Evolutionary conservation across 495 filamentous ascomycete genomes (phyloP).

Genomic region (Darksidea phi): DNA sequence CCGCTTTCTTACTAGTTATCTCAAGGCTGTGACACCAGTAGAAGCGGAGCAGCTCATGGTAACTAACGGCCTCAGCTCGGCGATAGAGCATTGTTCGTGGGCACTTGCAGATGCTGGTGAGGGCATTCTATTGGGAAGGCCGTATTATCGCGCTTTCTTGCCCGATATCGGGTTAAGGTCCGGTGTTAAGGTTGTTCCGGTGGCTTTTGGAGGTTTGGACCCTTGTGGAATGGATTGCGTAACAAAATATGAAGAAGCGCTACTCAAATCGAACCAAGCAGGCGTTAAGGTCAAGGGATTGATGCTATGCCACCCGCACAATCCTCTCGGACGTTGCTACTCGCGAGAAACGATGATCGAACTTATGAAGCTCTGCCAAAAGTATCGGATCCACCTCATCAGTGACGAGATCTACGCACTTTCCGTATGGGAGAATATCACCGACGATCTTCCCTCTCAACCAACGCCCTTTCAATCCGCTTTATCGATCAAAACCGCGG

Average conservation of each 20-base stretch:
- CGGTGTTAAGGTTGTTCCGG: slow-evolving; percentile 23
- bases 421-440: slow-evolving; percentile 45
- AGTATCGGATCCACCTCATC: slow-evolving; percentile 57
- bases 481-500: slow-evolving; percentile 49
- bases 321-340: slow-evolving; percentile 61
- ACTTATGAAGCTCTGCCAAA: slow-evolving; percentile 54
- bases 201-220: slow-evolving; percentile 25
- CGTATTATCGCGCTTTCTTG: slow-evolving; percentile 33
- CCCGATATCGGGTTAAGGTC: slow-evolving; percentile 22
- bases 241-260: slow-evolving; percentile 25
- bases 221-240: slow-evolving; percentile 18
- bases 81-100: slow-evolving; percentile 29
- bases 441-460: not conserved
- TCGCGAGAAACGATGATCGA: slow-evolving; percentile 47
- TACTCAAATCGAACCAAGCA: slow-evolving; percentile 11
- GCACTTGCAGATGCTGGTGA: slow-evolving; percentile 30
- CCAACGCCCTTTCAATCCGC: slow-evolving; percentile 51
- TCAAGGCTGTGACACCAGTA: slow-evolving; percentile 3
- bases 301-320: slow-evolving; percentile 61
- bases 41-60: slow-evolving; percentile 28
- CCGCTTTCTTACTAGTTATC: slow-evolving; percentile 1
- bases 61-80: slow-evolving; percentile 22
- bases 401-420: slow-evolving; percentile 64
- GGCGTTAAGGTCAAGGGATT: slow-evolving; percentile 37
- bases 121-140: slow-evolving; percentile 33